Evolutionary conservation across 345 rosid genomes (phyloP).

Genomic region (Acer yangbiense): DNA sequence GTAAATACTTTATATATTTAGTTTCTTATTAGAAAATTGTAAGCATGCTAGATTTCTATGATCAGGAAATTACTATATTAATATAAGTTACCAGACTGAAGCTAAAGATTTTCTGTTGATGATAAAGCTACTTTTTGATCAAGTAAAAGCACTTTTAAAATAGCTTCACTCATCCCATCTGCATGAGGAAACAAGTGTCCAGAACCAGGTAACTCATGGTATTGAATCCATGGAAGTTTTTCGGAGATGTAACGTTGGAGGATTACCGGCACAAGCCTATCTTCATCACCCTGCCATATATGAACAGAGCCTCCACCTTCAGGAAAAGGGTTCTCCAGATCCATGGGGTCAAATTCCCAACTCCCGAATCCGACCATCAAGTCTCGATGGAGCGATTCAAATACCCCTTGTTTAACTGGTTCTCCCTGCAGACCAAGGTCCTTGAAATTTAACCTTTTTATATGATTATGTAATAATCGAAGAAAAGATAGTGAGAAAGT

Average conservation of each 20-base stretch:
- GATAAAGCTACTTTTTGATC: conserved; percentile 20
- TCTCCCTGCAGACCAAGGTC: conserved; percentile 20
- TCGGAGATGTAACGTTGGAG: conserved; percentile 47
- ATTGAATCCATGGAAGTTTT: conserved; percentile 57
- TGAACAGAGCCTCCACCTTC: conserved; percentile 55
- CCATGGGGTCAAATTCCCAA: conserved; percentile 83
- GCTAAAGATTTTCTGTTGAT: background rate
- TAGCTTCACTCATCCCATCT: conserved; percentile 53
- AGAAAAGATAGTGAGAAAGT: background rate
- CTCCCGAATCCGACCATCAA: conserved; percentile 62
- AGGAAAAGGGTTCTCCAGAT: conserved; percentile 58
- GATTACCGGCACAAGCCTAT: conserved; percentile 46
- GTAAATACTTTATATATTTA: too few species aligned
- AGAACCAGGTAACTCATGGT: conserved; percentile 58
- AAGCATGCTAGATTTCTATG: too few species aligned
- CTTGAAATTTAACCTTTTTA: too few species aligned
- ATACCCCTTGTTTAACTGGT: conserved; percentile 58
- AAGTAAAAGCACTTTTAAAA: conserved; percentile 42
- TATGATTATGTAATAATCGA: too few species aligned
- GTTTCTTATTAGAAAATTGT: too few species aligned
- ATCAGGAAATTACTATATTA: background rate
- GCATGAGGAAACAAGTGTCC: conserved; percentile 52
- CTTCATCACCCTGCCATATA: conserved; percentile 85
- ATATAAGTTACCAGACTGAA: background rate
- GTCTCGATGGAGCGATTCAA: conserved; percentile 62